Evolutionary conservation across 2,329 filamentous ascomycete species (phyloP).

Genomic region (Colletotrichum truncatum): DNA sequence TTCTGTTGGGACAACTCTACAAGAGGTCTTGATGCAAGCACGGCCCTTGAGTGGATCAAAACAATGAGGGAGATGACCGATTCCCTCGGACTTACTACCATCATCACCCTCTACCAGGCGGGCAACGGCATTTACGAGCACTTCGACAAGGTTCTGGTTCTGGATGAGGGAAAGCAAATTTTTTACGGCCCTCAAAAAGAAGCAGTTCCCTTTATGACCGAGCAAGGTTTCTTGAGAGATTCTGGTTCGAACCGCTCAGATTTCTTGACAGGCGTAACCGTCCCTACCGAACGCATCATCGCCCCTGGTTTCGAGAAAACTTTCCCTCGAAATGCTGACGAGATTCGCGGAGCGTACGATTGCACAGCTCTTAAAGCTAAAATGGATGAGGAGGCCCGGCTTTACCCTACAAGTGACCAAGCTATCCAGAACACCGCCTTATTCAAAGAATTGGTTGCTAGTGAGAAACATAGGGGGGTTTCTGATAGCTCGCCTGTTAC

Average conservation of each 20-base stretch:
- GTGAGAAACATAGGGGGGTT: conserved; percentile 65
- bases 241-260: conserved; percentile 72
- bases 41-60: conserved; percentile 69
- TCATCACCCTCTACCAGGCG: conserved; percentile 75
- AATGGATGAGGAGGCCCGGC: conserved; percentile 66
- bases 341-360: conserved; percentile 59
- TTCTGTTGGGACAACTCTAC: conserved; percentile 76
- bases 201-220: conserved; percentile 72
- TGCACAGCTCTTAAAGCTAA: conserved; percentile 56
- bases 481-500: conserved; percentile 65
- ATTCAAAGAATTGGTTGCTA: conserved; percentile 61
- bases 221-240: conserved; percentile 69
- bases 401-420: conserved; percentile 60
- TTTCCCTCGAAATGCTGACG: conserved; percentile 55
- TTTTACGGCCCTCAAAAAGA: conserved; percentile 70
- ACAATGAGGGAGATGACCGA: conserved; percentile 72
- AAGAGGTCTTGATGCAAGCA: conserved; percentile 72
- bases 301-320: conserved; percentile 45
- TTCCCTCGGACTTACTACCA: conserved; percentile 65
- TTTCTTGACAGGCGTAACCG: conserved; percentile 72
- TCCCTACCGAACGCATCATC: conserved; percentile 74
- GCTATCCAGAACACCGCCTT: conserved; percentile 58
- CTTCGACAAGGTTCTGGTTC: conserved; percentile 76
- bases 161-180: conserved; percentile 72
- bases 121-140: conserved; percentile 75